A percentile compares a stretch with the other conserved stretches of the same genome.
These are phyloP conservation scores for Trichoderma guizhouense DNA, from an alignment of 2,329 filamentous ascomycete genomes.

Conservation along the genomic window DNA sequence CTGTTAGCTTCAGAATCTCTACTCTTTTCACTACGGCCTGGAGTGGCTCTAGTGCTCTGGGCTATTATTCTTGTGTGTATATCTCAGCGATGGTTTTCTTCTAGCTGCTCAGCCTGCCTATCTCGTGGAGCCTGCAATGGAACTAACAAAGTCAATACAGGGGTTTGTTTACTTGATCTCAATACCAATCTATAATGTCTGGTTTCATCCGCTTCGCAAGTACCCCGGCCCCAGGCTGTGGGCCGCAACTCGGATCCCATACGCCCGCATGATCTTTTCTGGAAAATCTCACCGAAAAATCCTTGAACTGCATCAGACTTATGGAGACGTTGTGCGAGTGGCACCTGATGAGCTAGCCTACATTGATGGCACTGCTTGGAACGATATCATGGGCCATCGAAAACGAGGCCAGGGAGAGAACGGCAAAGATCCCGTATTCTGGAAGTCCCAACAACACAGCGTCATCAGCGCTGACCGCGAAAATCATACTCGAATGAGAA, in stretches of 20 bases:
- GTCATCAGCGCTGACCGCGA: constrained; percentile 23
- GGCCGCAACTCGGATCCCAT: constrained; percentile 1
- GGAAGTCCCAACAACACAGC: neutral
- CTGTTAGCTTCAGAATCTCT: neutral
- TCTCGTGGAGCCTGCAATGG: neutral
- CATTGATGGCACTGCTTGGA: constrained; percentile 12
- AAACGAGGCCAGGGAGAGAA: constrained; percentile 19
- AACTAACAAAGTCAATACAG: neutral
- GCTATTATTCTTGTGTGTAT: neutral
- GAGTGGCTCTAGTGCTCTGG: neutral
- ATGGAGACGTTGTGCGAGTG: constrained; percentile 13
- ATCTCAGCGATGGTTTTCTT: neutral
- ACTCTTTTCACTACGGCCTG: neutral
- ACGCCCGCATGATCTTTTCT: neutral
- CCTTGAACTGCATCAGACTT: neutral
- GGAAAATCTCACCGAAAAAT: neutral
- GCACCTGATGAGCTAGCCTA: constrained; percentile 9
- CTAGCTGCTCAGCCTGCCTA: neutral
- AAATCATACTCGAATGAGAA: constrained; percentile 25
- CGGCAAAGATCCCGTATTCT: constrained; percentile 15
- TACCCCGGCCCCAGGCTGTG: constrained; percentile 8
- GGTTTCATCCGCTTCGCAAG: constrained; percentile 17
- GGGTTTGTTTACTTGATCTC: neutral
- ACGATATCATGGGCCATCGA: constrained; percentile 22
- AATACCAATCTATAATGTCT: constrained; percentile 11